Evolutionary conservation across 495 filamentous ascomycete genomes (phyloP), one percentile per base, ranked within the genome.

Genomic region (Halenospora varia): DNA sequence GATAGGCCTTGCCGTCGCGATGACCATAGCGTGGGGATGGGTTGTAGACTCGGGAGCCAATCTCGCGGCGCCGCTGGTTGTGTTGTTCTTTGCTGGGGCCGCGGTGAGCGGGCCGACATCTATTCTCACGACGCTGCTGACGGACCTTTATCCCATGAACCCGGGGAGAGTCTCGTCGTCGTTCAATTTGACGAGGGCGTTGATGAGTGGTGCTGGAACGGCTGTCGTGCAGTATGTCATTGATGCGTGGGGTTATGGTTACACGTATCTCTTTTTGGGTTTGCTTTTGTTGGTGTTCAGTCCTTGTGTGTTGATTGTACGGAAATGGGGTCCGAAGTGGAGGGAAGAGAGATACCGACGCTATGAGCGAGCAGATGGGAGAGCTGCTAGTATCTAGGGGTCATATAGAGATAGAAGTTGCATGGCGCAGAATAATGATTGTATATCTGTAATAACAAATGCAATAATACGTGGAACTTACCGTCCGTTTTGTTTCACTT

Each of bases 201-300:
- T 15, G 6, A 10, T 61, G 2, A 41, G 52, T 18, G 58, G 42
- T 3, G 53, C 19, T 0, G 51, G 17, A 13, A 25, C 39, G 3
- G 52, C 58, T 0, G 29, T 25, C 20, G 18, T 19, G 0, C 25
- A n/a, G 1, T 35, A 8, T 15, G 11, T 61, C 9, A 51, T 51
- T 19, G 10, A 52, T 10, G 25, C 3, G 18, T 18, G 23, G 11
- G 56, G 56, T 10, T 25, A n/a, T 15, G 56, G 56, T 2, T 59
- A 18, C 17, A 26, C 44, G 22, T 87, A 82, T 67, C 83, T 83
- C 1, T 81, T 88, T 57, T 68, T 85, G 55, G 49, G 15, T 22
- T 76, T 10, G 57, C 70, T 77, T 19, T 39, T 25, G 39, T 3
- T 51, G 19, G 44, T 18, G 9, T 0, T 42, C 1, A 55, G 45